A percentile compares a stretch with the other conserved stretches of the same genome.
Evolutionary conservation across 2,329 filamentous ascomycete genomes (phyloP).

Genomic region (Aureobasidium zeae): DNA sequence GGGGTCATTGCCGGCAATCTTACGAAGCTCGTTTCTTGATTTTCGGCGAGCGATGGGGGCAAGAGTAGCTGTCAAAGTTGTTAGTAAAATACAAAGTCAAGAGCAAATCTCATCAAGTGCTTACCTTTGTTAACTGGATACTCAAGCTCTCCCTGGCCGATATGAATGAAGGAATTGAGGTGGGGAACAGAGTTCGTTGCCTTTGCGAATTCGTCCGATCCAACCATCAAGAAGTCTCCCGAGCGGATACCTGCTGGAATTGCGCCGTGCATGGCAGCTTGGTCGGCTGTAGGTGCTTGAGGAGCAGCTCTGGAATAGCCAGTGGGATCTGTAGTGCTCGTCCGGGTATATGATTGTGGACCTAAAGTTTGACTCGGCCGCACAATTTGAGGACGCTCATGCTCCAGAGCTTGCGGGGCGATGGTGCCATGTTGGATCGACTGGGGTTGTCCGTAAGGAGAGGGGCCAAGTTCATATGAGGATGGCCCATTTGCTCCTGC

Average conservation of each 20-base stretch:
- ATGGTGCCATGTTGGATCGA: conserved; percentile 22
- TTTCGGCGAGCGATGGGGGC: conserved; percentile 36
- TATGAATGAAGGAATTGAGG: conserved; percentile 36
- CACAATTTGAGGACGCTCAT: conserved; percentile 11
- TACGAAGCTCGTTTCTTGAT: conserved; percentile 39
- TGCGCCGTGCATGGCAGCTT: conserved; percentile 21
- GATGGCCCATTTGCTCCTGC: background rate
- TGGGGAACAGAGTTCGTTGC: conserved; percentile 36
- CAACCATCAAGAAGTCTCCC: conserved; percentile 35
- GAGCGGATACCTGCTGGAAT: conserved; percentile 24
- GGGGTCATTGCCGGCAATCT: conserved; percentile 34
- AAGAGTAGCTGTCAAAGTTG: conserved; percentile 29
- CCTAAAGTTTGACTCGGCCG: conserved; percentile 3
- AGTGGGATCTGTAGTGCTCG: background rate
- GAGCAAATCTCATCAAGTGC: too few species aligned
- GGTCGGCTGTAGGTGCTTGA: conserved; percentile 20
- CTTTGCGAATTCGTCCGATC: conserved; percentile 33
- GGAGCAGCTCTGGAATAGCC: background rate
- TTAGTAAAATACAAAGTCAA: conserved; percentile 18
- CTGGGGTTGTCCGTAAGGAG: conserved; percentile 16
- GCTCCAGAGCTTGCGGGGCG: conserved; percentile 26
- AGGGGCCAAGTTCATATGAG: conserved; percentile 2
- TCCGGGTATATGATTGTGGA: background rate
- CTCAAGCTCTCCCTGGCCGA: conserved; percentile 35
- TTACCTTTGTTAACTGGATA: conserved; percentile 38